Base-by-base conservation (phyloP, 495 filamentous ascomycete genomes). In the Cryomyces antarcticus region DNA sequence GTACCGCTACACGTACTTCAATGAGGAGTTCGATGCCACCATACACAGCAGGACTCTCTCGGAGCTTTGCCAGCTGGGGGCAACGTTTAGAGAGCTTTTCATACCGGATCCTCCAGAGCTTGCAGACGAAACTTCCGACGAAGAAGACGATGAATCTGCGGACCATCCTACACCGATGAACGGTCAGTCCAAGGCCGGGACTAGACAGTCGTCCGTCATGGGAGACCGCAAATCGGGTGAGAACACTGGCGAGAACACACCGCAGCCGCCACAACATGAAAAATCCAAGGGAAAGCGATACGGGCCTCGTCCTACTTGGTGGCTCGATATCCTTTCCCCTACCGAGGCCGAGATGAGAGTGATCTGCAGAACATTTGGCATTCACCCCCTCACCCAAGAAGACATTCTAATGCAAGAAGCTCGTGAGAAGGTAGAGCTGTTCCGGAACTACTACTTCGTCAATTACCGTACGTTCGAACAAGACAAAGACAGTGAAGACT, bases 391-490 rank as follows among this genome's bases (percentile, higher is more conserved):
- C 39, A 97, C 89, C 0, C 77, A 81, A 17, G 89, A 97, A 56
- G 89, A 97, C 58, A 96, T 97, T 58, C 77, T 94, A 73, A 77
- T 93, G 64, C 82, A 96, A 57, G 89, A 97, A 63, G 78, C 82
- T 38, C 83, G 89, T 7, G 89, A 97, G 53, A 97, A 97, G 62
- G 92, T 97, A 6, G 89, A 97, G 61, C 72, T 97, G 5, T 97
- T 97, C 65, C 73, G 78, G 31, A 80, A 92, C 49, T 97, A 97
- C 62, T 97, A 97, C 57, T 95, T 97, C 55, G 78, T 95, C 61
- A 96, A 93, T 53, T 97, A 95, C 61, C 78, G 89, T 6, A 84
- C 85, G 2, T 97, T 97, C 50, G 92, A 95, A 52, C 89, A 97
- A 58, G 86, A 96, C 53, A 71, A 71, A 47, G 76, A 78, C 49